A percentile compares a stretch with the other conserved stretches of the same genome.
phyloP scores from a whole-genome alignment of 1,284 basidiomycete species.

The Cutaneotrichosporon cutaneum region DNA sequence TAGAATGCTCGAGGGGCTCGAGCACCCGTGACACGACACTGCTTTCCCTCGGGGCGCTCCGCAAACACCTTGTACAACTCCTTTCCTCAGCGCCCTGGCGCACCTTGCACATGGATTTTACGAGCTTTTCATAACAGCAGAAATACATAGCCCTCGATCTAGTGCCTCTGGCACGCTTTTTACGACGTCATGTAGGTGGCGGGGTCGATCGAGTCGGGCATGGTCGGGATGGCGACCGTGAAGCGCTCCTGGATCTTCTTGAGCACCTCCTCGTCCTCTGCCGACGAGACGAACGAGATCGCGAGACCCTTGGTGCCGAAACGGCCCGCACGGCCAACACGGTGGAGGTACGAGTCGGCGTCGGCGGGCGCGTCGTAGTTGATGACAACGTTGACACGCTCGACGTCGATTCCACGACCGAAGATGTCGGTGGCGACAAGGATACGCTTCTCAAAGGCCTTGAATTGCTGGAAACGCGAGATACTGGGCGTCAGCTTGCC shows the following conservation, averaged over 20 bases:
- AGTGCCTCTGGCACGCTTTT: background rate
- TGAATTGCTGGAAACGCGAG: constrained; percentile 96
- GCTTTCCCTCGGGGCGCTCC: too few species aligned
- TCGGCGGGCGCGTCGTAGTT: constrained; percentile 96
- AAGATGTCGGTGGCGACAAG: constrained; percentile 97
- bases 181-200: constrained; percentile 51
- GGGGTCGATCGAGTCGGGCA: constrained; percentile 51
- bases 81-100: too few species aligned
- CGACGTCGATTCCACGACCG: constrained; percentile 94
- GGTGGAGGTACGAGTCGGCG: constrained; percentile 97
- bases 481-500: constrained; percentile 61
- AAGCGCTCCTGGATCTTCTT: constrained; percentile 55
- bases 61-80: too few species aligned
- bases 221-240: constrained; percentile 53
- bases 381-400: constrained; percentile 94
- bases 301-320: constrained; percentile 99
- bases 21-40: too few species aligned
- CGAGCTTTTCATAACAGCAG: constrained; percentile 11
- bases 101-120: background rate
- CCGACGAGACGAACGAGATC: constrained; percentile 93
- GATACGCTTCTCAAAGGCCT: constrained; percentile 99
- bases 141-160: background rate
- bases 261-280: constrained; percentile 89
- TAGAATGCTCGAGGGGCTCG: too few species aligned
- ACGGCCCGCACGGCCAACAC: constrained; percentile 97